phyloP scores from a whole-genome alignment of 768 basidiomycete species.

The Leccinum olivaceopallidum region DNA sequence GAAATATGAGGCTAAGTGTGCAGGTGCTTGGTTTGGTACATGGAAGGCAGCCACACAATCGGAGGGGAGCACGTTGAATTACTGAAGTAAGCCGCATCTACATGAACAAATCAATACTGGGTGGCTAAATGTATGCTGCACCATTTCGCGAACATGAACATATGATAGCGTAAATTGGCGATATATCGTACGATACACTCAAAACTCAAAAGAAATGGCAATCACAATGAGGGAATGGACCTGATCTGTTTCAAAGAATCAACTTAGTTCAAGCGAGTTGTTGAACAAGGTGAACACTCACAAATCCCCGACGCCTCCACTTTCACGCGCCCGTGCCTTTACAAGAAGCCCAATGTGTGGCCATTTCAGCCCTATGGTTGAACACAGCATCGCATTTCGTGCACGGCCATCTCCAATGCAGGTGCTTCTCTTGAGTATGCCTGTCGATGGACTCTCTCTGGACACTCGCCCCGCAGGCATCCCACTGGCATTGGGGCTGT shows the following conservation, averaged over 20 bases:
- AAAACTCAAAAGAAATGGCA: not conserved
- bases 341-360: no score
- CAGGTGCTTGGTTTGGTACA: not conserved
- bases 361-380: no score
- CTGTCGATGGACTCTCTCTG: constrained; percentile 13
- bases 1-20: not conserved
- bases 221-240: not conserved
- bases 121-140: not conserved
- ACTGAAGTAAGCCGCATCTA: not conserved
- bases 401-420: constrained; percentile 24
- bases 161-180: no score
- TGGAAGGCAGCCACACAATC: constrained; percentile 5
- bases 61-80: not conserved
- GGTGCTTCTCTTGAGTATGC: constrained; percentile 26
- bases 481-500: constrained; percentile 16
- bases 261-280: not conserved
- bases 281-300: not conserved
- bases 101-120: no score
- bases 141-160: not conserved
- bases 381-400: constrained; percentile 4
- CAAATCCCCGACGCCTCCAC: not conserved
- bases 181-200: no score
- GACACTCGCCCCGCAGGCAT: constrained; percentile 11
- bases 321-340: not conserved
- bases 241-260: not conserved